Conservation (phyloP, 2,329 filamentous ascomycete species). For the Paecilomyces dactylethromorphus region DNA sequence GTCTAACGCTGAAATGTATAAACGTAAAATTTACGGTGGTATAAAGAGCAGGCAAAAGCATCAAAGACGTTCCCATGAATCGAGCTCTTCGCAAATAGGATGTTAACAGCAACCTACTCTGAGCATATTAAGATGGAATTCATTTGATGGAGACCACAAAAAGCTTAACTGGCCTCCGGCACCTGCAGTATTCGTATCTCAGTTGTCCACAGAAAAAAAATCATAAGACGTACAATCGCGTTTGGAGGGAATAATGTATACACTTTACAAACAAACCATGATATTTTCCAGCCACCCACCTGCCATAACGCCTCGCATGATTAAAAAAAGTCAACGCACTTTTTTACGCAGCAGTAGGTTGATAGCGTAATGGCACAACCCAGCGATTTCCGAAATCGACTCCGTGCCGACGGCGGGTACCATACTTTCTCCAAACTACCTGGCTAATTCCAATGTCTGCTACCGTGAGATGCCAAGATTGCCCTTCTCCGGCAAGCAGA, state of each 20-base stretch:
- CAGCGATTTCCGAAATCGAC: conserved; percentile 85
- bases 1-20: no score
- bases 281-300: background rate
- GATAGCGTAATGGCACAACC: conserved; percentile 64
- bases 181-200: background rate
- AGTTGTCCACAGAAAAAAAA: background rate
- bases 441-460: conserved; percentile 82
- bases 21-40: no score
- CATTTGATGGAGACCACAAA: background rate
- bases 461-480: conserved; percentile 68
- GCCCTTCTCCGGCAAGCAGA: conserved; percentile 54
- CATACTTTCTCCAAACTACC: conserved; percentile 77
- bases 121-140: background rate
- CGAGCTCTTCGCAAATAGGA: background rate
- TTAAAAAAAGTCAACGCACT: conserved; percentile 7
- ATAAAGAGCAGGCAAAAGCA: background rate
- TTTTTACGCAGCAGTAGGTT: conserved; percentile 19
- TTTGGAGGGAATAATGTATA: background rate
- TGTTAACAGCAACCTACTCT: background rate
- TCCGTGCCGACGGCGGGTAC: conserved; percentile 71
- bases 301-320: background rate
- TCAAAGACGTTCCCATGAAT: background rate
- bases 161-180: background rate
- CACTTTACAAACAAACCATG: background rate
- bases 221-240: background rate